A percentile compares a stretch with the other conserved stretches of the same genome.
Conservation (phyloP, 768 basidiomycete genomes). For the Pleurotus pulmonarius region DNA sequence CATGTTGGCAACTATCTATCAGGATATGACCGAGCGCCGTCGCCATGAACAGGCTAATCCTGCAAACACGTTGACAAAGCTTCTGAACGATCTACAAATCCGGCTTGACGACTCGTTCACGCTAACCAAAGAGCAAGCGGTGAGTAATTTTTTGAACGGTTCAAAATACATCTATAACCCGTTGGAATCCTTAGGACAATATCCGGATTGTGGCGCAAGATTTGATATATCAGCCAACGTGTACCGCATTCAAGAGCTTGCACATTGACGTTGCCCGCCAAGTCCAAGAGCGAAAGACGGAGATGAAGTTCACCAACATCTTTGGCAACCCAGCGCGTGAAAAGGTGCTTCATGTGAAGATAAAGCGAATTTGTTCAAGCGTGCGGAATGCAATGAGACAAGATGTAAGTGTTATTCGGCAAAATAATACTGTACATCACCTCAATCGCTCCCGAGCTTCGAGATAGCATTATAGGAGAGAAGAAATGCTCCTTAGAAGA, state of each 20-base stretch:
- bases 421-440: not conserved
- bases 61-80: not conserved
- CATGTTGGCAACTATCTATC: not conserved
- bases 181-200: not conserved
- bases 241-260: not conserved
- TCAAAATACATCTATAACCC: not conserved
- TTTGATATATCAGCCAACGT: not conserved
- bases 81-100: slow-evolving; percentile 8
- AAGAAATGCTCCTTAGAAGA: not conserved
- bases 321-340: not conserved
- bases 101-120: slow-evolving; percentile 11
- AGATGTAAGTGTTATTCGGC: not conserved
- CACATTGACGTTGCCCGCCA: not conserved
- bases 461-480: not conserved
- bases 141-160: not conserved
- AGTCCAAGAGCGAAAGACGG: not conserved
- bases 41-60: not conserved
- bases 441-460: not conserved
- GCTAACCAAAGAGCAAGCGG: slow-evolving; percentile 14
- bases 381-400: not conserved
- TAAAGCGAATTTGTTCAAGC: not conserved
- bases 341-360: not conserved
- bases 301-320: not conserved
- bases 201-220: not conserved
- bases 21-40: not conserved